Conservation (phyloP, 768 basidiomycete genomes). For the Suillus subluteus region DNA sequence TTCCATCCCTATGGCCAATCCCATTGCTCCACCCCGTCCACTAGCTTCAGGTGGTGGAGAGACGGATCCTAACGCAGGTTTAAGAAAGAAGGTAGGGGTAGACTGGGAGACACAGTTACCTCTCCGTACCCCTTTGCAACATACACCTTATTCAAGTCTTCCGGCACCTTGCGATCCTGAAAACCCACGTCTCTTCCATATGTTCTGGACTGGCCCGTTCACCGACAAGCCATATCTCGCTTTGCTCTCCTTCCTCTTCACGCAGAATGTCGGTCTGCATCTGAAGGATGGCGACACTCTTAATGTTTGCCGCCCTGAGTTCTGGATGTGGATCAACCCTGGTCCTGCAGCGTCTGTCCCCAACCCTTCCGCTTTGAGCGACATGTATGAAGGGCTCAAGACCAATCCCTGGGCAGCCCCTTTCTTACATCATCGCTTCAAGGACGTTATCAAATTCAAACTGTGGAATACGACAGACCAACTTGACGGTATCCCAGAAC, state of each 20-base stretch:
- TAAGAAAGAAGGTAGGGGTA: slow-evolving; percentile 59
- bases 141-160: slow-evolving; percentile 61
- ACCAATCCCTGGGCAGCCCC: slow-evolving; percentile 93
- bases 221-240: slow-evolving; percentile 99
- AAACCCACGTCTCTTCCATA: slow-evolving; percentile 90
- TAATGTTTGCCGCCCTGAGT: slow-evolving; percentile 78
- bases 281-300: slow-evolving; percentile 48
- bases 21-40: slow-evolving; percentile 25
- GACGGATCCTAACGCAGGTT: slow-evolving; percentile 55
- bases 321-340: slow-evolving; percentile 99
- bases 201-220: slow-evolving; percentile 99
- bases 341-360: slow-evolving; percentile 92
- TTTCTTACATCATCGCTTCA: slow-evolving; percentile 91
- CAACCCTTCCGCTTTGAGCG: slow-evolving; percentile 75
- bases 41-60: slow-evolving; percentile 31
- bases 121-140: slow-evolving; percentile 53
- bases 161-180: slow-evolving; percentile 78
- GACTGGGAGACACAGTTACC: slow-evolving; percentile 59
- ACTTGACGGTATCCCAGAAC: slow-evolving; percentile 86
- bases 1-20: slow-evolving; percentile 30
- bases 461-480: slow-evolving; percentile 99
- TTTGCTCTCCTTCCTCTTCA: slow-evolving; percentile 91
- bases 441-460: slow-evolving; percentile 91
- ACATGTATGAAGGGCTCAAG: slow-evolving; percentile 85
- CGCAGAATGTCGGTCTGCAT: slow-evolving; percentile 90